These are phyloP conservation scores for Mallotus nudiflorus DNA, from an alignment of 345 rosid species.

Conservation along the genomic window DNA sequence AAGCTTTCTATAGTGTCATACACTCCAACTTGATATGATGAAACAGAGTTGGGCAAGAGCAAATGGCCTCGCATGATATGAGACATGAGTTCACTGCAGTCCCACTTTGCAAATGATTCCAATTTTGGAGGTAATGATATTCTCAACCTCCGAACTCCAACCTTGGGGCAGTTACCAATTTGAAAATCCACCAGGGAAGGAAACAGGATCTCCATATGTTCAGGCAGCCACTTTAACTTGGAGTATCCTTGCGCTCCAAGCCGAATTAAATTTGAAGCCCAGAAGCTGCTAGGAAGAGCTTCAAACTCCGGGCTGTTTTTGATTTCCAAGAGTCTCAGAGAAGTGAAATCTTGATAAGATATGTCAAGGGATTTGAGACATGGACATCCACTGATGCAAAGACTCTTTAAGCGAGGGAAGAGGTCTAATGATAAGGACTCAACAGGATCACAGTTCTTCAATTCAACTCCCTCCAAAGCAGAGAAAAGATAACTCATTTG, in stretches of 20 bases:
- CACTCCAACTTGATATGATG: background rate
- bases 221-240: background rate
- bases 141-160: background rate
- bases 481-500: background rate
- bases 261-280: background rate
- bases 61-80: background rate
- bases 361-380: background rate
- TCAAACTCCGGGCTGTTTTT: background rate
- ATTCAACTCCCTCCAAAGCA: conserved; percentile 8
- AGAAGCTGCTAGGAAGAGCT: background rate
- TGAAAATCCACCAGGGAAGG: too few species aligned
- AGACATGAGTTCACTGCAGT: background rate
- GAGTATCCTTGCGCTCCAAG: background rate
- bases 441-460: background rate
- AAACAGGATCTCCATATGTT: background rate
- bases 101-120: background rate
- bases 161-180: background rate
- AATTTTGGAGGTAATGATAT: background rate
- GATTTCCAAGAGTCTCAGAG: background rate
- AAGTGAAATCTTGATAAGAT: background rate
- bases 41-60: background rate
- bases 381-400: conserved; percentile 1
- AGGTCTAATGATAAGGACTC: background rate
- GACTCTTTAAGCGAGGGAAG: background rate
- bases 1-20: too few species aligned